Evolutionary conservation across 441 rosid species (phyloP).

Genomic region (Cnidoscolus chayamansa): DNA sequence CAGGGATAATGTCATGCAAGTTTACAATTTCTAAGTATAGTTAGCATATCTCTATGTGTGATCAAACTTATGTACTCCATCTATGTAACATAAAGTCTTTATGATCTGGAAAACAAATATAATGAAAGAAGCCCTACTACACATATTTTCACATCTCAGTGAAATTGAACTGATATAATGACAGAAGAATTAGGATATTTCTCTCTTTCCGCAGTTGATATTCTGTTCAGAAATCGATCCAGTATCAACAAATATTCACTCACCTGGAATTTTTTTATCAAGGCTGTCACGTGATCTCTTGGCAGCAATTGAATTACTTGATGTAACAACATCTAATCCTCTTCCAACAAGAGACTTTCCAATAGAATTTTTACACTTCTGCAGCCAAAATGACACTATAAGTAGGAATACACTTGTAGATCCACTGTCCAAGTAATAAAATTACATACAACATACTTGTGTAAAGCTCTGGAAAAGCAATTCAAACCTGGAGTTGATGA

Average conservation of each 20-base stretch:
- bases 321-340: constrained; percentile 27
- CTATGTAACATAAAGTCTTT: background rate
- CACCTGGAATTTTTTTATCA: constrained; percentile 49
- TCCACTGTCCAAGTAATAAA: constrained; percentile 5
- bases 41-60: background rate
- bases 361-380: constrained; percentile 32
- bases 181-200: too few relatives aligned
- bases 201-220: background rate
- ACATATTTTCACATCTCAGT: background rate
- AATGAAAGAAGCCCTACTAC: background rate
- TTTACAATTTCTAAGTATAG: too few relatives aligned
- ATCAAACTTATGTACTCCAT: background rate
- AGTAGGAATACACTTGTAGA: constrained; percentile 9
- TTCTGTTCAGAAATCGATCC: background rate
- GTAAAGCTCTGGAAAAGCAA: constrained; percentile 9
- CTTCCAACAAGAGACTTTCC: constrained; percentile 31
- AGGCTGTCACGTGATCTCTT: constrained; percentile 44
- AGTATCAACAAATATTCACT: constrained; percentile 16
- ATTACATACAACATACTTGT: background rate
- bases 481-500: constrained; percentile 58
- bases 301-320: constrained; percentile 24
- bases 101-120: background rate
- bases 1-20: too few relatives aligned
- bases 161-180: too few relatives aligned
- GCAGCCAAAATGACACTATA: constrained; percentile 27